These are phyloP conservation scores for Microstegium vimineum DNA, from an alignment of 176 grass and related monocot species.

Conservation along the genomic window DNA sequence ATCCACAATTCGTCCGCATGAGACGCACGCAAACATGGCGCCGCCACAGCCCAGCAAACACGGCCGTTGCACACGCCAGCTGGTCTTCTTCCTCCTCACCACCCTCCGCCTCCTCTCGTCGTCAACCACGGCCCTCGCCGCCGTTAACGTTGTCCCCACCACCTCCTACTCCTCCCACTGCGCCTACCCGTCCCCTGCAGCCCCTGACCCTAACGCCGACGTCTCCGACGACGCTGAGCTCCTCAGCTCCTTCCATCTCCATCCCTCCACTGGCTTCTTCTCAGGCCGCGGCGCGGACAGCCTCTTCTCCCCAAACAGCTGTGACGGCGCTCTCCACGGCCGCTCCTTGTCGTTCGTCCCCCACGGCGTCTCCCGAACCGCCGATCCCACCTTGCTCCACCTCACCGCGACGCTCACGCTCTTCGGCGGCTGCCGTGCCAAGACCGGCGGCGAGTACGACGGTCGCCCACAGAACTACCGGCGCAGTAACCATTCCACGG, in stretches of 20 bases:
- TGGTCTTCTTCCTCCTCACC: neutral
- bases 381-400: no score
- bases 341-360: no score
- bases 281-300: neutral
- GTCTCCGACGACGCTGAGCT: neutral
- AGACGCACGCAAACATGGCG: neutral
- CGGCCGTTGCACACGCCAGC: neutral
- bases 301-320: no score
- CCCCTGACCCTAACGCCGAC: neutral
- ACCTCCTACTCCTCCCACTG: neutral
- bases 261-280: neutral
- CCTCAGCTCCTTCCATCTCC: neutral
- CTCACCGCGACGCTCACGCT: no score
- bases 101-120: neutral
- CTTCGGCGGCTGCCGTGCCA: no score
- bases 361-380: no score
- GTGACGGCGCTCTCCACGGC: no score
- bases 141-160: neutral
- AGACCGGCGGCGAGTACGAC: no score
- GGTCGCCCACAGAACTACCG: no score
- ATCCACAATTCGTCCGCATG: neutral
- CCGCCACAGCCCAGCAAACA: no score
- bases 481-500: no score
- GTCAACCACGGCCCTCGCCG: neutral
- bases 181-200: neutral